Evolutionary conservation across 2,329 filamentous ascomycete genomes (phyloP), one percentile per base, ranked within the genome.

Genomic region (Hymenoscyphus fructigenus): DNA sequence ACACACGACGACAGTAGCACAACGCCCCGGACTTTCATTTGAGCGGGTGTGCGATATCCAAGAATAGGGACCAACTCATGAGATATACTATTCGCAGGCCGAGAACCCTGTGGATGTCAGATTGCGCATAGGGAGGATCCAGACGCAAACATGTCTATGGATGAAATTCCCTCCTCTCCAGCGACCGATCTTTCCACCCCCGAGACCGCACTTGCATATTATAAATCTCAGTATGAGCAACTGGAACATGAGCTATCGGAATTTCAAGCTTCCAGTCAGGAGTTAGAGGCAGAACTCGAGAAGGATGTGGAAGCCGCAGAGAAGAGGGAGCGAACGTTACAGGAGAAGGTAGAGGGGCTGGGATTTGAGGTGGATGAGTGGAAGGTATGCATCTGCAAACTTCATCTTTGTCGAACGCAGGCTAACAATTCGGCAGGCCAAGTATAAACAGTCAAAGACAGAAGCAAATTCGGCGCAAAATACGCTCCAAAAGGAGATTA

Each of bases 261-360:
- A 74, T 99, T 99, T 77, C 92, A 97, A 75, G 85, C 92, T 65
- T 97, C 93, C 62, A 97, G 93, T 78, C 91, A 92, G 77, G 95
- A 98, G 78, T 85, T 99, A 34, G 95, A 99, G 78, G 87, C 90
- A 58, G 95, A 98, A 79, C 83, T 99, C 61, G 95, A 99, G 79
- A 96, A 93, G 81, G 95, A 99, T 77, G 89, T 99, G 64, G 94
- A 98, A 73, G 90, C 92, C 56, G 93, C 93, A 56, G 95, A 99
- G 82, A 96, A 96, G 81, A 87, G 93, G 73, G 94, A 98, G 80
- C 86, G 93, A 68, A 83, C 88, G 69, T 79, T 97, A 72, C 89
- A 93, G 77, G 90, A 96, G 77, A 96, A 94, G 81, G 90, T 92
- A 0, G 94, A 98, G 78, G 85, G 84, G 44, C 78, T 96, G 68